Percentiles rank a stretch among this genome's conserved stretches.
These are phyloP conservation scores for Furculomyces boomerangus DNA, from an alignment of 371 early-diverging fungal genomes.

Conservation along the genomic window DNA sequence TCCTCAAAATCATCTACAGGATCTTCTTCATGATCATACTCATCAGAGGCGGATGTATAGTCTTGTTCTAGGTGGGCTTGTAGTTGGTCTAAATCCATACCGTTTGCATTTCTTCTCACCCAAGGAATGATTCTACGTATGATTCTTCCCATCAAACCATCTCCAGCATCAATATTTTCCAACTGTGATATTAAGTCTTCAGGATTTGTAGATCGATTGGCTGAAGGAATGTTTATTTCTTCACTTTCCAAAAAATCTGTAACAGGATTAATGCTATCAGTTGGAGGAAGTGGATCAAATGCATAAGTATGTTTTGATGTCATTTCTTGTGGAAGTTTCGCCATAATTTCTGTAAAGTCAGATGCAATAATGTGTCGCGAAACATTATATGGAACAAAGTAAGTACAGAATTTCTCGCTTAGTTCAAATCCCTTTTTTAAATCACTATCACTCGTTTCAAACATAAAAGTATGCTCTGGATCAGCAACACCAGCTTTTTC, in stretches of 20 bases:
- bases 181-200: neutral
- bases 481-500: neutral
- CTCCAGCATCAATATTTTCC: neutral
- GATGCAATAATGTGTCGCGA: conserved; percentile 55
- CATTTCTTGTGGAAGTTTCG: conserved; percentile 33
- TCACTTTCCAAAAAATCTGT: conserved; percentile 14
- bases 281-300: conserved; percentile 61
- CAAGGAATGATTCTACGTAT: neutral
- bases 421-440: neutral
- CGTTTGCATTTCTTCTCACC: neutral
- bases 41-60: neutral
- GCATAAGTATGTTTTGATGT: conserved; percentile 35
- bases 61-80: neutral
- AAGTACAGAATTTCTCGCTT: conserved; percentile 12
- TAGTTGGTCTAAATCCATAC: neutral
- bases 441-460: neutral
- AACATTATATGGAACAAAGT: conserved; percentile 34
- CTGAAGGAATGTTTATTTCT: neutral
- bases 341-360: conserved; percentile 32
- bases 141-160: neutral
- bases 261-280: conserved; percentile 30
- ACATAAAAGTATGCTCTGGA: neutral
- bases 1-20: neutral
- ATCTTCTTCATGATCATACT: neutral
- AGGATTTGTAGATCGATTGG: neutral